Percentiles rank a stretch among this genome's conserved stretches.
Evolutionary conservation across 352 stramenopile species (phyloP).

Genomic region (Globisporangium alternatum): DNA sequence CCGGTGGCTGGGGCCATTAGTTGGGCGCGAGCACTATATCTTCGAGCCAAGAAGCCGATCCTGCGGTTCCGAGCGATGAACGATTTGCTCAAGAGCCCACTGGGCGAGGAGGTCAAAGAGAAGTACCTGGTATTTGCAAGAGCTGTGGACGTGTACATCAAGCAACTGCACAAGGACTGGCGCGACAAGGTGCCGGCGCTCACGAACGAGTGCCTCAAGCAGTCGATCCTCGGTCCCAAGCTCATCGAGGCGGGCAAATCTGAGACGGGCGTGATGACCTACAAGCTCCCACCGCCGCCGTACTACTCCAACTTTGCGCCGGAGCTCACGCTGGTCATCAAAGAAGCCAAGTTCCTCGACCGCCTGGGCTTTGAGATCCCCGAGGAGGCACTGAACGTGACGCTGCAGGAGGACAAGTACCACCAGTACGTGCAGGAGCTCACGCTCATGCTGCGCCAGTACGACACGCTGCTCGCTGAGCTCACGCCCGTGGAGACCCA

Average conservation of each 20-base stretch:
- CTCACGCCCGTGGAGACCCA: conserved; percentile 90
- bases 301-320: conserved; percentile 94
- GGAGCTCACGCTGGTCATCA: conserved; percentile 94
- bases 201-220: conserved; percentile 93
- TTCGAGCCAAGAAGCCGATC: conserved; percentile 94
- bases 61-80: conserved; percentile 92
- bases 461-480: conserved; percentile 80
- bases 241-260: conserved; percentile 74
- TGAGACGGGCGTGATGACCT: conserved; percentile 70
- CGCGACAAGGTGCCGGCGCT: conserved; percentile 80
- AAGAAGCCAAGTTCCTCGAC: conserved; percentile 95
- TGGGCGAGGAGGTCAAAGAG: conserved; percentile 92
- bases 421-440: conserved; percentile 92
- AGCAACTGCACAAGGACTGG: conserved; percentile 92
- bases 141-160: conserved; percentile 92
- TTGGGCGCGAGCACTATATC: conserved; percentile 82
- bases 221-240: conserved; percentile 89
- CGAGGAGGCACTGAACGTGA: conserved; percentile 94
- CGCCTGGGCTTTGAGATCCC: conserved; percentile 94
- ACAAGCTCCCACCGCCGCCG: conserved; percentile 85
- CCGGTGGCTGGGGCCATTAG: conserved; percentile 85
- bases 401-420: conserved; percentile 96
- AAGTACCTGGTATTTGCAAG: conserved; percentile 93
- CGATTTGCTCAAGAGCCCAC: conserved; percentile 88
- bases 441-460: conserved; percentile 89